These are phyloP conservation scores for Tetrahymena malaccensis DNA, from an alignment of 73 alveolate species.

Conservation along the genomic window DNA sequence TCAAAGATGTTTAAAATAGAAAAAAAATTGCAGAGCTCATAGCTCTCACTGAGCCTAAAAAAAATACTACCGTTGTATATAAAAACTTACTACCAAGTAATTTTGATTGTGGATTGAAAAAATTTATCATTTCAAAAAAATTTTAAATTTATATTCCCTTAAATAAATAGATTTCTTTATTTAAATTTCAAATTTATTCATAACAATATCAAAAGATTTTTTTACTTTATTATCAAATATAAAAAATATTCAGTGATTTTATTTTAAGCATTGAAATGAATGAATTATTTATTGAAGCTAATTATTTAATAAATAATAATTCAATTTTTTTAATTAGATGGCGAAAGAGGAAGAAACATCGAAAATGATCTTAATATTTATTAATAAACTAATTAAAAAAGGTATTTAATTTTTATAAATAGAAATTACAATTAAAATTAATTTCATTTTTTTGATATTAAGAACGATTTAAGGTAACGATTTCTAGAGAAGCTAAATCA, in stretches of 20 bases:
- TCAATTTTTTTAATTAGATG: not conserved
- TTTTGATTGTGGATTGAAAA: not conserved
- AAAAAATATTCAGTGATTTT: not conserved
- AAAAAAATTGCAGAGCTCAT: not conserved
- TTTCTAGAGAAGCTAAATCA: not conserved
- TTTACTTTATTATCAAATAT: not conserved
- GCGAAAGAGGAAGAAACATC: not conserved
- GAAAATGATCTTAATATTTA: not conserved
- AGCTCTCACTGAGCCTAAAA: not conserved
- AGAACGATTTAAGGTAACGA: not conserved
- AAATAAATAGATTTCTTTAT: not conserved
- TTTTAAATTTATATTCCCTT: not conserved
- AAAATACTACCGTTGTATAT: not conserved
- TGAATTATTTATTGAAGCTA: not conserved
- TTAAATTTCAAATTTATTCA: not conserved
- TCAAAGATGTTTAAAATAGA: not conserved
- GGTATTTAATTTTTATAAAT: not conserved
- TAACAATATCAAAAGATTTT: not conserved
- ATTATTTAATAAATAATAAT: not conserved
- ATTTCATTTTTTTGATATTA: not conserved
- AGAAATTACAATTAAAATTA: not conserved
- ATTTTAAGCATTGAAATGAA: not conserved
- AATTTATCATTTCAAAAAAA: not conserved
- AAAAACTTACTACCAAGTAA: not conserved
- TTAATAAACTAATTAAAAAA: not conserved